Evolutionary conservation across 2,329 filamentous ascomycete species (phyloP), one percentile per base, ranked within the genome.

Genomic region (Verticillium isaacii): DNA sequence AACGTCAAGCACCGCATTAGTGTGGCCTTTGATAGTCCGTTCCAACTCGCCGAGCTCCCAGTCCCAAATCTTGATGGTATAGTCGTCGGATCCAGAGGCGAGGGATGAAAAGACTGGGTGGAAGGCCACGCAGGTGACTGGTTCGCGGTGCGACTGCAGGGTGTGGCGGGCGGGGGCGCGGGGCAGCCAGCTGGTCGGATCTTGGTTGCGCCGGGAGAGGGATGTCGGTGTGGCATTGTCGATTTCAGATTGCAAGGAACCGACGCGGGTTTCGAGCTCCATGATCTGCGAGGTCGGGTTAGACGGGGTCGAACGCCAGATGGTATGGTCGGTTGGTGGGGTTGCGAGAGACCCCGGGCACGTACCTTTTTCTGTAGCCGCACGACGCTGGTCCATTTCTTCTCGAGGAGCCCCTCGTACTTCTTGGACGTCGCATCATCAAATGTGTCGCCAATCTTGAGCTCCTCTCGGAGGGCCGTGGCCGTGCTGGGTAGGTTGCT

Each of bases 341-440:
- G 9, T 36, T 25, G 8, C n/a, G 9, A 15, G 14, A 3, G 12
- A 8, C 17, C 55, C 29, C 29, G 19, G 55, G 55, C 34, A 36
- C 41, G 29, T 29, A 90, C 92, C 90, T 97, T 98, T 78, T 97
- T 97, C 78, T 98, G 94, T 75, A 98, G 77, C 64, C 94, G 85
- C 70, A 97, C 93, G 32, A 98, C 90, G 70, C 92, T 95, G 23
- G 94, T 98, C 94, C 94, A 98, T 81, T 98, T 98, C 85, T 97
- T 97, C 82, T 98, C 94, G 67, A 98, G 78, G 32, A 98, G 78
- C 1, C 91, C 91, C 77, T 97, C 93, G 78, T 97, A 98, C 78
- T 96, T 97, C 81, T 97, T 97, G 59, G 89, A 85, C 23, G 92
- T 97, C 19, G 85, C 84, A 65, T 90, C 82, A 73, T 97, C 92